These are phyloP conservation scores for Candida chauliodis DNA, from an alignment of 805 yeast species.

Conservation along the genomic window DNA sequence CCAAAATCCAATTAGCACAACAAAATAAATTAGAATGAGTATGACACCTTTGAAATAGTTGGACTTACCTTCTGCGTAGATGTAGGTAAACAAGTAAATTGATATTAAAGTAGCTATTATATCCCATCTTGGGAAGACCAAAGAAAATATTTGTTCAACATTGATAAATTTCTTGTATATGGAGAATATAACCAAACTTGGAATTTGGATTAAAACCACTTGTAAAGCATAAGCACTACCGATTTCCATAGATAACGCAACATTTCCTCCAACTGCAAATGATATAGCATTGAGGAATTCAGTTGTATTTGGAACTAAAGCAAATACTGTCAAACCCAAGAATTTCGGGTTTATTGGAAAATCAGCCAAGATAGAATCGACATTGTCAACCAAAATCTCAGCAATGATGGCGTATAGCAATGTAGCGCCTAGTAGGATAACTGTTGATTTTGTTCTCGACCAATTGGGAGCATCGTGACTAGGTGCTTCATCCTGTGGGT, in stretches of 20 bases:
- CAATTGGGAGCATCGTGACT: constrained; percentile 98
- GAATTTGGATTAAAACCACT: constrained; percentile 90
- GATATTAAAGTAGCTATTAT: constrained; percentile 79
- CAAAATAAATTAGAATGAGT: constrained; percentile 71
- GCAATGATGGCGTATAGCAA: constrained; percentile 88
- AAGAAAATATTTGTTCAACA: constrained; percentile 58
- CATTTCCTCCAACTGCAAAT: constrained; percentile 93
- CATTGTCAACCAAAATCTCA: constrained; percentile 88
- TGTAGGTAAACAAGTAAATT: constrained; percentile 84
- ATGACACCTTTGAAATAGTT: constrained; percentile 95
- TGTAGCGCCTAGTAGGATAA: constrained; percentile 80
- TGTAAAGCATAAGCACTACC: constrained; percentile 97
- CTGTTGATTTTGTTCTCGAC: constrained; percentile 81
- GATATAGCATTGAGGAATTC: constrained; percentile 96
- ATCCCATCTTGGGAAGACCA: constrained; percentile 96
- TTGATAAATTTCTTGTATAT: constrained; percentile 41
- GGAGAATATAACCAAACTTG: constrained; percentile 80
- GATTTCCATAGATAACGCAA: constrained; percentile 94
- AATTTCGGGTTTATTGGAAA: constrained; percentile 88
- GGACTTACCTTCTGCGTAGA: constrained; percentile 95
- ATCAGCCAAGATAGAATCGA: constrained; percentile 75
- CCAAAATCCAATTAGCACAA: constrained; percentile 78
- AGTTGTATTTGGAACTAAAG: constrained; percentile 94
- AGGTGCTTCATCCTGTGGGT: constrained; percentile 25
- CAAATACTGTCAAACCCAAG: constrained; percentile 90